A percentile compares a stretch with the other conserved stretches of the same genome.
Conservation (phyloP, 768 basidiomycete species). For the Piloderma croceum region DNA sequence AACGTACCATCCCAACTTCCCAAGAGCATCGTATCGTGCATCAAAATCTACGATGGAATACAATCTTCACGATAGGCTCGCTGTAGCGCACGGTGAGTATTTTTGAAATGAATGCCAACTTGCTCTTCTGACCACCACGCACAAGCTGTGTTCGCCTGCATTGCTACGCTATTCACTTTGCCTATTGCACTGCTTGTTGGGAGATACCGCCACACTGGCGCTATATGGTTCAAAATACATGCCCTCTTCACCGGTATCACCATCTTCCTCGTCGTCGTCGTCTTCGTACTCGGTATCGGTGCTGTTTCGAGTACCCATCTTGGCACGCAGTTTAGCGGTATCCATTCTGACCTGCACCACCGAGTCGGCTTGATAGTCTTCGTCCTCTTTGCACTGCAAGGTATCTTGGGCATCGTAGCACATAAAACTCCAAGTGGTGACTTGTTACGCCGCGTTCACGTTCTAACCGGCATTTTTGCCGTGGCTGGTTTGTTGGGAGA, state of each 20-base stretch:
- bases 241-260: constrained; percentile 10
- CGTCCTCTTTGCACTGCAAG: constrained; percentile 13
- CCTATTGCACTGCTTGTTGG: constrained; percentile 15
- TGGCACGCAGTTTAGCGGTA: constrained; percentile 12
- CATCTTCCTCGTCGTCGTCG: constrained; percentile 8
- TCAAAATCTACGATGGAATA: too few species aligned
- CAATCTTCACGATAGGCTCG: too few species aligned
- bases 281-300: constrained; percentile 5
- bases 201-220: constrained; percentile 12
- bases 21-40: too few species aligned
- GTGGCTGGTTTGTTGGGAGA: too few species aligned
- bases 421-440: too few species aligned
- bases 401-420: constrained; percentile 11
- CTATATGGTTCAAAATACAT: constrained; percentile 15
- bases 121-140: too few species aligned
- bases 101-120: too few species aligned
- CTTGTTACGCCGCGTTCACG: too few species aligned
- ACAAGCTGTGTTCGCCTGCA: constrained; percentile 11
- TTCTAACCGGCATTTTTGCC: too few species aligned
- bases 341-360: constrained; percentile 13
- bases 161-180: constrained; percentile 10
- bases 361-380: constrained; percentile 13
- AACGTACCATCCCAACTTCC: too few species aligned
- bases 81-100: too few species aligned
- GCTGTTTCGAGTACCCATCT: constrained; percentile 9